Conservation (phyloP, 1,284 basidiomycete species). For the Mycosarcoma mackinlayi region DNA sequence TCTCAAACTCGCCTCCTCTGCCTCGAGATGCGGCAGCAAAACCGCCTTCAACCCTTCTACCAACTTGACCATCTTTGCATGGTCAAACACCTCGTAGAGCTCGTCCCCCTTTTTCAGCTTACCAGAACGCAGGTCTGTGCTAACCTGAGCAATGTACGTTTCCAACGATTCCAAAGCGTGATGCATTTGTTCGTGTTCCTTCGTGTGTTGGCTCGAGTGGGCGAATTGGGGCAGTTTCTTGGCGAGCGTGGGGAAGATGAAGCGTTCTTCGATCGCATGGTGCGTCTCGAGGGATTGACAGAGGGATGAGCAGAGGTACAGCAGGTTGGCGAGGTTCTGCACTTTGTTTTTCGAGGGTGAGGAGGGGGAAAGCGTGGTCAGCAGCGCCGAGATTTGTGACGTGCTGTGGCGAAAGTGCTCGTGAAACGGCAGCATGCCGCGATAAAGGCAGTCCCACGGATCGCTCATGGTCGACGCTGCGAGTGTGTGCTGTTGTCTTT, state of each 20-base stretch:
- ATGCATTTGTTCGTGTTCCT: conserved; percentile 54
- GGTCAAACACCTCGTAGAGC: conserved; percentile 37
- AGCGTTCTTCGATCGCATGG: conserved; percentile 60
- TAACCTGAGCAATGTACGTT: conserved; percentile 18
- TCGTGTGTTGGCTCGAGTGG: conserved; percentile 33
- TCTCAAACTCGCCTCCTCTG: conserved; percentile 51
- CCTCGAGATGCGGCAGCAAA: conserved; percentile 52
- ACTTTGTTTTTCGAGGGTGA: conserved; percentile 16
- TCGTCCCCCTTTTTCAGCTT: conserved; percentile 20
- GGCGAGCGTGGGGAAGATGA: conserved; percentile 60
- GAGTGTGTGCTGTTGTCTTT: background rate
- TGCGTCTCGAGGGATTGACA: conserved; percentile 52
- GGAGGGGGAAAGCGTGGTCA: conserved; percentile 11
- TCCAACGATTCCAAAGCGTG: conserved; percentile 28
- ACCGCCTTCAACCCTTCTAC: conserved; percentile 27
- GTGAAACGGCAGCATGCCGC: conserved; percentile 57
- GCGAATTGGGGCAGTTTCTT: conserved; percentile 57
- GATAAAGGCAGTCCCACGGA: conserved; percentile 47
- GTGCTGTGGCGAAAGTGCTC: conserved; percentile 42
- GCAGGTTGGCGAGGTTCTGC: conserved; percentile 21
- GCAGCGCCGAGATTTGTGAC: conserved; percentile 31
- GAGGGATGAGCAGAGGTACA: conserved; percentile 26
- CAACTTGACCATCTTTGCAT: conserved; percentile 21
- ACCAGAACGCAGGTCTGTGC: conserved; percentile 9
- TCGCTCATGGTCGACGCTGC: conserved; percentile 24